Base-by-base conservation (phyloP, 306 rosid species). In the Cicer yamashitae region DNA sequence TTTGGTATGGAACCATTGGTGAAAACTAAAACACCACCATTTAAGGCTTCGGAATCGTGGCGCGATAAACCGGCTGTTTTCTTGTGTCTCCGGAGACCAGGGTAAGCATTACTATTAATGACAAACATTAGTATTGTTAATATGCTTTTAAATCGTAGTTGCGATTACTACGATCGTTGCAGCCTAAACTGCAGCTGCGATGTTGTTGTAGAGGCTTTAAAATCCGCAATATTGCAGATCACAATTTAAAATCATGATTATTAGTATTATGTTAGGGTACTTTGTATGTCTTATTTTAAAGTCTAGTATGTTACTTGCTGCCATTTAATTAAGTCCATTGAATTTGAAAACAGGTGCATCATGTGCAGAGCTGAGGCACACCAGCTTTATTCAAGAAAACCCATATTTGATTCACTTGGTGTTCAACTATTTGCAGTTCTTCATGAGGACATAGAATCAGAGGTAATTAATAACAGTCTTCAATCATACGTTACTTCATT, bases 311-410 rank as follows among this genome's bases (percentile, higher is more conserved):
- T 14, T 80, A 11, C 38, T 30, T 30, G 15, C 8, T 59, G 1
- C 34, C 52, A 71, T 38, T 30, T 46, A 50, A 13, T 64, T 20
- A 39, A 80, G 63, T 18, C 68, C 75, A 77, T 70, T 66, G 75
- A 50, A 75, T 50, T 62, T 78, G 83, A 67, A 71, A 84, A 88
- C 89, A 93, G 98, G 84, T 93, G 97, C 90, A 87, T 93, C 78
- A 91, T 93, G 98, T 93, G 97, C 70, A 84, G 98, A 88, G 98
- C 97, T 56, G 98, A 91, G 85, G 98, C 97, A 76, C 96, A 93
- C 87, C 88, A 88, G 73, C 84, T 91, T 15, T 93, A 84, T 54
- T 84, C 92, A 34, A 89, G 79, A 81, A 93, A 93, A 78, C 89
- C 94, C n/a, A 79, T 91, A 73, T 91, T 91, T 80, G 98, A 93